Conservation (phyloP, 2,329 filamentous ascomycete species). For the Cladosporium sp. region DNA sequence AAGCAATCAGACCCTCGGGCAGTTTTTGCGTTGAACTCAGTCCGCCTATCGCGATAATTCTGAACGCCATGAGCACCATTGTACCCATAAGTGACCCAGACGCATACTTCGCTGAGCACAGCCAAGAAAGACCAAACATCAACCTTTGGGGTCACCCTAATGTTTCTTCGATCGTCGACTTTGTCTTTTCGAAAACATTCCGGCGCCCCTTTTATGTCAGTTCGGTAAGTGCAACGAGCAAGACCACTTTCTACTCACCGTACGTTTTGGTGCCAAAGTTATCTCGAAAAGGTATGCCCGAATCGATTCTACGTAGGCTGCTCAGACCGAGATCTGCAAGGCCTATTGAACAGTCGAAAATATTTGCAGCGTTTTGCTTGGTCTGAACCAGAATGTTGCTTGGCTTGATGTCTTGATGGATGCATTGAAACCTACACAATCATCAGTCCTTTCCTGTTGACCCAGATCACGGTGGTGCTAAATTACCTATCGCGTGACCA, state of each 20-base stretch:
- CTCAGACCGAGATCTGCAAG: slow-evolving; percentile 27
- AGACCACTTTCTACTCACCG: background rate
- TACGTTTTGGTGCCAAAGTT: slow-evolving; percentile 5
- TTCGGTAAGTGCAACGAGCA: too few species aligned
- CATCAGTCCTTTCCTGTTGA: too few species aligned
- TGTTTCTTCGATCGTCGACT: background rate
- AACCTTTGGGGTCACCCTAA: slow-evolving; percentile 14
- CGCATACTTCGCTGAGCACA: slow-evolving; percentile 27
- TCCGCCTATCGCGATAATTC: background rate
- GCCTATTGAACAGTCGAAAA: slow-evolving; percentile 21
- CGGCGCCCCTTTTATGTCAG: slow-evolving; percentile 17
- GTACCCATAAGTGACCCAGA: slow-evolving; percentile 23
- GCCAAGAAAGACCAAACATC: slow-evolving; percentile 32
- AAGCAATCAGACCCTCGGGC: background rate
- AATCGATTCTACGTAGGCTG: background rate
- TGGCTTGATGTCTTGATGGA: slow-evolving; percentile 31
- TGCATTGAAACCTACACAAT: too few species aligned
- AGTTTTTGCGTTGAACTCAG: background rate
- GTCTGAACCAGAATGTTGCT: slow-evolving; percentile 21
- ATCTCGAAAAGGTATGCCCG: background rate
- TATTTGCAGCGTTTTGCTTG: slow-evolving; percentile 6
- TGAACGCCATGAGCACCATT: slow-evolving; percentile 16
- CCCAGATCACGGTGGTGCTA: too few species aligned
- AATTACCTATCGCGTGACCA: too few species aligned
- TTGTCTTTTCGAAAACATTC: slow-evolving; percentile 22